A percentile compares a stretch with the other conserved stretches of the same genome.
Evolutionary conservation across 2,329 filamentous ascomycete genomes (phyloP).

Genomic region (Aureobasidium uvarum): DNA sequence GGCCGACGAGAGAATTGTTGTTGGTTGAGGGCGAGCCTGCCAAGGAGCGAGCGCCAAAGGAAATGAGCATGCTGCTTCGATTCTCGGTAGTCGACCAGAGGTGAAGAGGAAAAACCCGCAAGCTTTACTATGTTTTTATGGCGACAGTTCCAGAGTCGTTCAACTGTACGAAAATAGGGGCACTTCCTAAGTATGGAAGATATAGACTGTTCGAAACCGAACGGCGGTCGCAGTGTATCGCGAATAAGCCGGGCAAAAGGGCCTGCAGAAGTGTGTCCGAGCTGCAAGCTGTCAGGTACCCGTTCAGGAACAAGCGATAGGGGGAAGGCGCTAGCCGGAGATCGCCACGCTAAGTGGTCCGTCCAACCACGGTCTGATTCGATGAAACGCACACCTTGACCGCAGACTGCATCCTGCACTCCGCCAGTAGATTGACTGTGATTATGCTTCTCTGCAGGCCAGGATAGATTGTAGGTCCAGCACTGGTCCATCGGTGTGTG

Average conservation of each 20-base stretch:
- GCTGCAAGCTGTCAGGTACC: constrained; percentile 25
- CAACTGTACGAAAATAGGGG: constrained; percentile 11
- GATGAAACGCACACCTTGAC: constrained; percentile 25
- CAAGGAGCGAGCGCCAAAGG: constrained; percentile 25
- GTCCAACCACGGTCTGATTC: constrained; percentile 21
- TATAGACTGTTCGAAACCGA: constrained; percentile 12
- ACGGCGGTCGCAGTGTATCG: constrained; percentile 20
- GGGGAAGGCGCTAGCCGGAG: constrained; percentile 18
- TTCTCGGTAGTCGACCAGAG: background rate
- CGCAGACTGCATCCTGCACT: constrained; percentile 22
- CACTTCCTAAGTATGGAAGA: background rate
- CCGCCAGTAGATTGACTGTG: constrained; percentile 17
- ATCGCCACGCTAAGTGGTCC: constrained; percentile 24
- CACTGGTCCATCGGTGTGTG: background rate
- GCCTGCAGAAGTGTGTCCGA: background rate
- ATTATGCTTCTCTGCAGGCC: constrained; percentile 20
- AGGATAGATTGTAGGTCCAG: constrained; percentile 20
- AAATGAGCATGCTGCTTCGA: constrained; percentile 14
- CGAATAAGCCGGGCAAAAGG: constrained; percentile 23
- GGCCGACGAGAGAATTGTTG: constrained; percentile 19
- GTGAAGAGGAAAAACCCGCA: background rate
- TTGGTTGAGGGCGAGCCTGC: constrained; percentile 20
- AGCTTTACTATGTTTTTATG: background rate
- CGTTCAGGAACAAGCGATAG: constrained; percentile 22
- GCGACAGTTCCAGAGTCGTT: background rate